Percentiles rank a stretch among this genome's conserved stretches.
Conservation (phyloP, 345 rosid species). For the Stellera chamaejasme region DNA sequence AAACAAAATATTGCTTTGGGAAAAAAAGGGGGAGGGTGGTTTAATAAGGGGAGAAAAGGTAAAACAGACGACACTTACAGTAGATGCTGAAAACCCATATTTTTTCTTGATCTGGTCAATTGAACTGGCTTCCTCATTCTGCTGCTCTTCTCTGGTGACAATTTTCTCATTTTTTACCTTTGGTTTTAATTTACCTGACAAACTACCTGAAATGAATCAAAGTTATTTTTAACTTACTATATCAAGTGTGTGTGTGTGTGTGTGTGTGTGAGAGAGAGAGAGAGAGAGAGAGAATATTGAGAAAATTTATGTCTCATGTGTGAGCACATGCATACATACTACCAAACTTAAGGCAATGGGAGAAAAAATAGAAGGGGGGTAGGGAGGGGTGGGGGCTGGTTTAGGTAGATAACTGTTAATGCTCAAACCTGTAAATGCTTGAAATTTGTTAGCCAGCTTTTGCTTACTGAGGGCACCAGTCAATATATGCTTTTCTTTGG, state of each 20-base stretch:
- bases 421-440: constrained; percentile 51
- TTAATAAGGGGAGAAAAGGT: neutral
- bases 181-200: constrained; percentile 59
- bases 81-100: constrained; percentile 63
- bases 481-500: constrained; percentile 57
- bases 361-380: no score
- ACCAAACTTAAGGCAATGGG: no score
- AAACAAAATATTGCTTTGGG: neutral
- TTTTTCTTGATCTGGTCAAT: constrained; percentile 86
- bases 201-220: no score
- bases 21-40: no score
- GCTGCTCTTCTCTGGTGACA: constrained; percentile 43
- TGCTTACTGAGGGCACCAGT: constrained; percentile 50
- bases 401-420: neutral
- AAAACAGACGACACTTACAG: constrained; percentile 30
- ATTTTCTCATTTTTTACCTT: constrained; percentile 60
- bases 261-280: no score
- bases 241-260: no score
- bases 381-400: no score
- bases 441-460: constrained; percentile 63
- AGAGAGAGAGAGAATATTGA: neutral
- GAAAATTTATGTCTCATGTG: neutral
- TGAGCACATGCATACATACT: no score
- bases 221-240: no score
- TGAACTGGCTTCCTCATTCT: constrained; percentile 38